Conservation (phyloP, 2,329 filamentous ascomycete genomes). For the Graphium sp. region DNA sequence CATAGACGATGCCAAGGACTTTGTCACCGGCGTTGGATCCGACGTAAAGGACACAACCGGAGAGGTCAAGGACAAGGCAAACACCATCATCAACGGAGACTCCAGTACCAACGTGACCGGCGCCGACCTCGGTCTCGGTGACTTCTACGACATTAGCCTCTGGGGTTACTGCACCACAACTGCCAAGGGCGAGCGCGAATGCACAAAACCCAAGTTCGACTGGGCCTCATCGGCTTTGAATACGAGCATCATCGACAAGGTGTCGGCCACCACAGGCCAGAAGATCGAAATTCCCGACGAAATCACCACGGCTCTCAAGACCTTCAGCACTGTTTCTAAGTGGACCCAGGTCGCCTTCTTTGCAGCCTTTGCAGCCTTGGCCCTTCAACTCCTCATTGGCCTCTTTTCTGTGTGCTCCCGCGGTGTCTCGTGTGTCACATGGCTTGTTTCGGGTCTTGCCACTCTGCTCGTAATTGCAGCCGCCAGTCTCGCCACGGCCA, state of each 20-base stretch:
- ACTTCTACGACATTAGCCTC: constrained; percentile 67
- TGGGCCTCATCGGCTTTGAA: constrained; percentile 64
- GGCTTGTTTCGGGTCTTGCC: constrained; percentile 53
- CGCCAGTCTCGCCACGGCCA: constrained; percentile 57
- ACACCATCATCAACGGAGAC: constrained; percentile 6
- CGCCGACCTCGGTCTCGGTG: constrained; percentile 42
- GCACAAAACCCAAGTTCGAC: constrained; percentile 54
- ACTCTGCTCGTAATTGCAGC: constrained; percentile 37
- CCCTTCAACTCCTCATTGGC: constrained; percentile 58
- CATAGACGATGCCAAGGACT: constrained; percentile 6
- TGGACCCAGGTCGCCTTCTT: constrained; percentile 77
- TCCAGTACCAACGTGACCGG: constrained; percentile 35
- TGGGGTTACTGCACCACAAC: constrained; percentile 72
- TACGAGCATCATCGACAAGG: constrained; percentile 35
- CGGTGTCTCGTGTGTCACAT: constrained; percentile 67
- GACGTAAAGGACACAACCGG: constrained; percentile 1
- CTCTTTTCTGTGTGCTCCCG: constrained; percentile 72
- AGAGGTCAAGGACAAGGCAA: constrained; percentile 7
- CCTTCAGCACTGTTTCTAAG: constrained; percentile 57
- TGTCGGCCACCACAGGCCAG: constrained; percentile 27
- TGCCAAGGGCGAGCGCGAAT: constrained; percentile 39
- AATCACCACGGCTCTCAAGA: constrained; percentile 49
- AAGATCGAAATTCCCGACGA: constrained; percentile 51
- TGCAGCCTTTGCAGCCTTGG: constrained; percentile 53
- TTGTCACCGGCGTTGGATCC: not conserved